phyloP scores from a whole-genome alignment of 1,139 yeast species.

The Sugiyamaella castrensis region DNA sequence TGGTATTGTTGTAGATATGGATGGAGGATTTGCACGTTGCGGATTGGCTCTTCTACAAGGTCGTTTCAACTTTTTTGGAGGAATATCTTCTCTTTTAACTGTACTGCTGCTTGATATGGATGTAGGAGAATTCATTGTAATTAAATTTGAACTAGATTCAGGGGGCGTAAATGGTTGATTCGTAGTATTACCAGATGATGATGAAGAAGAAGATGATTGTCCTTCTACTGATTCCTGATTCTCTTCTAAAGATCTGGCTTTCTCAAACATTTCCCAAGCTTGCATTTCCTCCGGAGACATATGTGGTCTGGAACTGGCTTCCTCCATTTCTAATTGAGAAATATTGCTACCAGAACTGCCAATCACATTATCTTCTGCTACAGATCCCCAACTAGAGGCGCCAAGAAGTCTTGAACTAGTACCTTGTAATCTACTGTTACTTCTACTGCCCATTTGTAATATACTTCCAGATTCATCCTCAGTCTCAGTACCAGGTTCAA shows the following conservation, averaged over 20 bases:
- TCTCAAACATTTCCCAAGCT: constrained; percentile 37
- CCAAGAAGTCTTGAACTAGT: constrained; percentile 5
- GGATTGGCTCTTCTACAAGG: constrained; percentile 10
- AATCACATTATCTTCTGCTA: background rate
- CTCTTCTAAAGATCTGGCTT: constrained; percentile 22
- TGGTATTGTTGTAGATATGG: background rate
- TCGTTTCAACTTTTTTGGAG: constrained; percentile 25
- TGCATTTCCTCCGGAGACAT: constrained; percentile 32
- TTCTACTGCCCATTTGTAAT: background rate
- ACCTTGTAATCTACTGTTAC: constrained; percentile 2
- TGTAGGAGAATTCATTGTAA: background rate
- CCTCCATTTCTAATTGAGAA: background rate
- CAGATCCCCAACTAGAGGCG: constrained; percentile 3
- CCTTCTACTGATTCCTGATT: constrained; percentile 6
- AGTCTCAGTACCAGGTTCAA: background rate
- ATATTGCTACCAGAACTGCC: too few species aligned
- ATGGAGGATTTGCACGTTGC: constrained; percentile 2
- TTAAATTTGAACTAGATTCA: background rate
- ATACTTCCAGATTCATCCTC: too few species aligned
- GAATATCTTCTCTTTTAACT: background rate
- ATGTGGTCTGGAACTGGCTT: constrained; percentile 10
- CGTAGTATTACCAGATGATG: background rate
- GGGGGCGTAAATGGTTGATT: background rate
- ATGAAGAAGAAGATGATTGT: background rate
- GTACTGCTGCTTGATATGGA: background rate